These are phyloP conservation scores for Euryodendron excelsum DNA, from an alignment of 148 eudicot genomes.

Conservation along the genomic window DNA sequence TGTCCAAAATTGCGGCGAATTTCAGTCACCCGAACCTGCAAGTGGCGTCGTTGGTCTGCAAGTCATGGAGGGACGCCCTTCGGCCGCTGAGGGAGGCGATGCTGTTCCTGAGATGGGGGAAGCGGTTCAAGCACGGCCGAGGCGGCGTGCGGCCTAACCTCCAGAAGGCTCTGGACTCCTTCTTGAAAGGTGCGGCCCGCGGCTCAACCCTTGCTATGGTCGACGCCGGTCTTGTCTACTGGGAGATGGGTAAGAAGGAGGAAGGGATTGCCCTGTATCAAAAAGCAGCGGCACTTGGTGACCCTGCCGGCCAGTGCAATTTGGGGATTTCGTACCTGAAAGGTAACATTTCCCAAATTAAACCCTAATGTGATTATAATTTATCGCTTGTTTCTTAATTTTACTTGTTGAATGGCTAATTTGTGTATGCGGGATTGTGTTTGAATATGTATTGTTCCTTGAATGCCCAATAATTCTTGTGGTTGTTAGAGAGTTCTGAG, in stretches of 20 bases:
- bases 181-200: constrained; percentile 72
- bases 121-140: constrained; percentile 82
- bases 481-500: too few relatives aligned
- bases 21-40: constrained; percentile 46
- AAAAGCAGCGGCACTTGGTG: constrained; percentile 73
- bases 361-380: neutral
- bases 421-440: neutral
- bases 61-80: constrained; percentile 72
- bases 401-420: too few relatives aligned
- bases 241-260: constrained; percentile 81
- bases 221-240: constrained; percentile 80
- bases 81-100: constrained; percentile 73
- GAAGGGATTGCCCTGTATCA: constrained; percentile 54
- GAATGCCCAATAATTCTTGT: too few relatives aligned
- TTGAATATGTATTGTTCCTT: too few relatives aligned
- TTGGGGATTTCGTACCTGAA: constrained; percentile 78
- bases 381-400: too few relatives aligned
- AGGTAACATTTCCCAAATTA: constrained; percentile 35
- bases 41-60: constrained; percentile 64
- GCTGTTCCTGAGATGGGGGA: constrained; percentile 64
- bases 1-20: constrained; percentile 47
- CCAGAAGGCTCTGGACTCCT: constrained; percentile 71
- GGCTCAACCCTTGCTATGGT: constrained; percentile 93
- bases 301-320: constrained; percentile 80
- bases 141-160: constrained; percentile 53